Evolutionary conservation across 164 flowering plant genomes (phyloP), one percentile per base, ranked within the genome.

Genomic region (Magnolia officinalis): DNA sequence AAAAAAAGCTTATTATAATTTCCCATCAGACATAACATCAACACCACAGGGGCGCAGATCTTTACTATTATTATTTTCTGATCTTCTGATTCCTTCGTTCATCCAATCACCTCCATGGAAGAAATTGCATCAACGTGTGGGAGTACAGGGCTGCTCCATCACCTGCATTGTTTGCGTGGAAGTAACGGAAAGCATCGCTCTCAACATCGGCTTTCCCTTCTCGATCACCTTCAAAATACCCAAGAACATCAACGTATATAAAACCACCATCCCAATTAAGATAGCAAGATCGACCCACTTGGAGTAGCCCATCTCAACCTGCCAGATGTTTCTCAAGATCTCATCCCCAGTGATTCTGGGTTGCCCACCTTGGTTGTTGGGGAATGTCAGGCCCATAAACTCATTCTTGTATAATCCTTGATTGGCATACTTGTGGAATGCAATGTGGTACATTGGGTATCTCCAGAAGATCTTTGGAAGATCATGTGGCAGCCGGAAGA

Each of bases 361-460:
- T 6, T 82, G 51, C 23, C 85, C 84, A 16, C 80, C 76, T 49
- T 66, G 78, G 49, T 49, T 72, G 55, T 72, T 80, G 13, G 84
- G 78, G 77, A 86, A 84, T 1, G 68, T 73, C 4, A 77, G 78
- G 11, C 89, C 89, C 74, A 80, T 80, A 45, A 83, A 86, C 75
- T 87, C 91, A 71, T 88, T 87, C 85, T 87, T 88, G 82, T 78
- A 87, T 76, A 86, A 71, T 10, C 89, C 89, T 75, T 88, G 85
- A 51, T 75, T 74, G 1, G 87, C 89, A 69, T 88, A 87, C 85
- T 78, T 84, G 66, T 87, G 90, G 78, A 87, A 85, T 9, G 89
- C 70, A 50, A 89, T 78, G 80, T 85, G 86, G 75, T 84, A 85
- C 81, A 90, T 70, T 2, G 95, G 95, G 81, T 87, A 91, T 37